These are phyloP conservation scores for Pontederia crassipes DNA, from an alignment of 176 grass and related monocot genomes.

Conservation along the genomic window DNA sequence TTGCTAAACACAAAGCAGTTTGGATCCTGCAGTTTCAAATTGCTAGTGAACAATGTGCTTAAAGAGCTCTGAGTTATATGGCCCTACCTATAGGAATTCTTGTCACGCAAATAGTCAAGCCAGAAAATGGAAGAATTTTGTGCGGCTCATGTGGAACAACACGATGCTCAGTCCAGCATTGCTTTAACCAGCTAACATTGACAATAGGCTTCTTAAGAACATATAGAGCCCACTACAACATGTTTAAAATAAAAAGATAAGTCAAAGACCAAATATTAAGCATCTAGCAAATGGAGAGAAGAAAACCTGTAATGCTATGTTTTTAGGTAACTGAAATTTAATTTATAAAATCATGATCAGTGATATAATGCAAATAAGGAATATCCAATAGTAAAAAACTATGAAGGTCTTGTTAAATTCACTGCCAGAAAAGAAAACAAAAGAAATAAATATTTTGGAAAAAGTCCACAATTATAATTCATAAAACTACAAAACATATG, in stretches of 20 bases:
- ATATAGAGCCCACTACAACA: conserved; percentile 67
- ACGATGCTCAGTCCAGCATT: conserved; percentile 89
- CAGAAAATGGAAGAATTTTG: conserved; percentile 82
- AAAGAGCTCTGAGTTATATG: background rate
- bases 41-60: background rate
- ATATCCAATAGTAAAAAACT: too few relatives aligned
- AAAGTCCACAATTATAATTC: too few relatives aligned
- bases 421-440: too few relatives aligned
- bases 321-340: too few relatives aligned
- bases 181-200: conserved; percentile 54
- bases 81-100: conserved; percentile 53
- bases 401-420: too few relatives aligned
- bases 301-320: too few relatives aligned
- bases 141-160: conserved; percentile 88
- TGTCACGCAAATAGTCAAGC: conserved; percentile 81
- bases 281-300: too few relatives aligned
- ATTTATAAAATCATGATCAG: too few relatives aligned
- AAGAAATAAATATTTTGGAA: too few relatives aligned
- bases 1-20: too few relatives aligned
- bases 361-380: too few relatives aligned
- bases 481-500: too few relatives aligned
- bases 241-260: conserved; percentile 18
- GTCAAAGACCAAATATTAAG: background rate
- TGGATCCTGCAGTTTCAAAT: background rate
- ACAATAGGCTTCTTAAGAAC: conserved; percentile 82